These are phyloP conservation scores for Leersia perrieri DNA, from an alignment of 176 grass and related monocot genomes.

Conservation along the genomic window DNA sequence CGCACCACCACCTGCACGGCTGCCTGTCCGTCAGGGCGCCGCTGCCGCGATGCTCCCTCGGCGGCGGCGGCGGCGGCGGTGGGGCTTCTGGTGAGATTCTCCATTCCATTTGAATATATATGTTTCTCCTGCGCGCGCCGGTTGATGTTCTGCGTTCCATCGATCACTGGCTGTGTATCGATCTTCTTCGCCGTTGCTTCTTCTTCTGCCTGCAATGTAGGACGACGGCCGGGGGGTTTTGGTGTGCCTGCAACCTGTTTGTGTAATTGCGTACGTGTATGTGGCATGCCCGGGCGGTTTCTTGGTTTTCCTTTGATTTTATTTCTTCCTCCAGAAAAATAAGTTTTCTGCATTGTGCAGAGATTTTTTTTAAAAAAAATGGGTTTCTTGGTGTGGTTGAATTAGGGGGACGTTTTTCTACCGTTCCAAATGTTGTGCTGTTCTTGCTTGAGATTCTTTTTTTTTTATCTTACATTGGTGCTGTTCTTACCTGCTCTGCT, in stretches of 20 bases:
- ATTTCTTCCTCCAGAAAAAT: background rate
- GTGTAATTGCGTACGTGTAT: background rate
- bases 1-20: conserved; percentile 10
- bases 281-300: background rate
- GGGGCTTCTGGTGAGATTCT: conserved; percentile 34
- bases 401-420: background rate
- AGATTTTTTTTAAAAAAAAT: too few relatives aligned
- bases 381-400: background rate
- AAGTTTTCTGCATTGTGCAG: background rate
- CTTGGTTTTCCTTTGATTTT: background rate
- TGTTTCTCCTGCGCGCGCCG: too few relatives aligned
- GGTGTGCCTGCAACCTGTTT: background rate
- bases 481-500: background rate
- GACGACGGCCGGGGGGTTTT: background rate
- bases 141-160: too few relatives aligned
- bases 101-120: too few relatives aligned
- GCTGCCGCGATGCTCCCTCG: conserved; percentile 23
- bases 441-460: background rate
- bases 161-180: too few relatives aligned
- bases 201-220: background rate
- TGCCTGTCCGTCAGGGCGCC: conserved; percentile 37
- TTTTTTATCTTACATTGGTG: background rate
- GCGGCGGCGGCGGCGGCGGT: conserved; percentile 7
- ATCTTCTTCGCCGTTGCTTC: too few relatives aligned
- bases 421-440: background rate